Percentiles rank a stretch among this genome's conserved stretches.
Evolutionary conservation across 345 rosid genomes (phyloP).

Genomic region (Odontarrhena argentea): DNA sequence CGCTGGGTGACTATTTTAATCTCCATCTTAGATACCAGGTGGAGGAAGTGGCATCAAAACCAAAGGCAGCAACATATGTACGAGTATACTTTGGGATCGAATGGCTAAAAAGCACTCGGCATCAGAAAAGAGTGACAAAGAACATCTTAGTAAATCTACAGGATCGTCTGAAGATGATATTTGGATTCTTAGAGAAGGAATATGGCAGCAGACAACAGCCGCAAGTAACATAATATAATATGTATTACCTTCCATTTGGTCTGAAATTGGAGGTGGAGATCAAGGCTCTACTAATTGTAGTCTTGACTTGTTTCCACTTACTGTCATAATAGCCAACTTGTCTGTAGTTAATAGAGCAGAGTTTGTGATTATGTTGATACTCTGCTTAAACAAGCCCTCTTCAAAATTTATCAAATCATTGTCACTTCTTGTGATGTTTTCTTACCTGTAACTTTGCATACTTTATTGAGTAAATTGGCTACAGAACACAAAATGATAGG

Average conservation of each 20-base stretch:
- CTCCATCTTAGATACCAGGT: conserved; percentile 82
- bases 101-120: conserved; percentile 88
- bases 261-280: conserved; percentile 16
- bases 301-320: conserved; percentile 12
- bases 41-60: conserved; percentile 63
- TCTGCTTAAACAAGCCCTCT: conserved; percentile 19
- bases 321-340: conserved; percentile 14
- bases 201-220: conserved; percentile 48
- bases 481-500: no score
- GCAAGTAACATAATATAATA: conserved; percentile 17
- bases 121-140: conserved; percentile 78
- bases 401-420: conserved; percentile 1
- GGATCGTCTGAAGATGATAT: conserved; percentile 68
- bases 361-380: conserved; percentile 35
- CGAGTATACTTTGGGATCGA: conserved; percentile 73
- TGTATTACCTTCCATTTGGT: neutral
- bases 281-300: conserved; percentile 17
- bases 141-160: conserved; percentile 64
- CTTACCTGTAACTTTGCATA: neutral
- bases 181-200: conserved; percentile 74
- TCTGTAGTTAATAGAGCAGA: conserved; percentile 29
- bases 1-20: conserved; percentile 86
- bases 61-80: conserved; percentile 60
- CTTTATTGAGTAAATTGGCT: neutral
- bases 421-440: neutral